Percentiles rank a stretch among this genome's conserved stretches.
Conservation (phyloP, 2,329 filamentous ascomycete species). For the Colletotrichum viniferum region DNA sequence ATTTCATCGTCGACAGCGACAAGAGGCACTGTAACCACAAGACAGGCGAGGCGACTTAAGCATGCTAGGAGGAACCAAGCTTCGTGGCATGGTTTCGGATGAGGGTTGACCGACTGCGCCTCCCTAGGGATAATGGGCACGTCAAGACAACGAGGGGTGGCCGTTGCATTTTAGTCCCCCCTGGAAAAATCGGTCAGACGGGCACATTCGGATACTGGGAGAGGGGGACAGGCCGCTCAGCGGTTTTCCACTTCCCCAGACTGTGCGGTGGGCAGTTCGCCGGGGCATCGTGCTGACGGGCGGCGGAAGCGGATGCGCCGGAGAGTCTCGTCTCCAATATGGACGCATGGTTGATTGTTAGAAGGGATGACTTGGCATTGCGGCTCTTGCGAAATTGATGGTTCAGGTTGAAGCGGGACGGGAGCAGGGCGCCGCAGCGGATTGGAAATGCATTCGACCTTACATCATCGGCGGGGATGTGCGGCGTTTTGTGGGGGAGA, state of each 20-base stretch:
- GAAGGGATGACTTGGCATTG: conserved; percentile 10
- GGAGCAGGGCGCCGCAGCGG: neutral
- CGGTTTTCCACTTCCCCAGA: conserved; percentile 17
- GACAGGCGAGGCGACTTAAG: neutral
- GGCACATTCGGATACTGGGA: neutral
- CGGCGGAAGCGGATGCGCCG: conserved; percentile 2
- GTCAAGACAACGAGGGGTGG: neutral
- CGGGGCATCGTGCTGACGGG: neutral
- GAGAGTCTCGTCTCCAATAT: neutral
- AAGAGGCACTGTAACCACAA: neutral
- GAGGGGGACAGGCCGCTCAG: neutral
- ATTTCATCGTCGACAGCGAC: neutral
- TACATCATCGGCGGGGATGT: conserved; percentile 18
- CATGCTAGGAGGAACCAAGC: neutral
- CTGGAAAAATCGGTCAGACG: neutral
- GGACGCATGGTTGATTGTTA: neutral
- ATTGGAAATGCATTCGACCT: conserved; percentile 3
- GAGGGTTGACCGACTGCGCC: conserved; percentile 15
- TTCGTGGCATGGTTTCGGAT: conserved; percentile 13
- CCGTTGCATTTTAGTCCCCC: neutral
- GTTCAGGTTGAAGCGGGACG: neutral
- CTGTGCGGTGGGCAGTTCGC: neutral
- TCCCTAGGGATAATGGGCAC: neutral
- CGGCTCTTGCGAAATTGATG: conserved; percentile 10
- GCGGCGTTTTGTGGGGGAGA: conserved; percentile 4